Base-by-base conservation (phyloP, 2,329 filamentous ascomycete genomes). In the Aspergillus spinulosporus region DNA sequence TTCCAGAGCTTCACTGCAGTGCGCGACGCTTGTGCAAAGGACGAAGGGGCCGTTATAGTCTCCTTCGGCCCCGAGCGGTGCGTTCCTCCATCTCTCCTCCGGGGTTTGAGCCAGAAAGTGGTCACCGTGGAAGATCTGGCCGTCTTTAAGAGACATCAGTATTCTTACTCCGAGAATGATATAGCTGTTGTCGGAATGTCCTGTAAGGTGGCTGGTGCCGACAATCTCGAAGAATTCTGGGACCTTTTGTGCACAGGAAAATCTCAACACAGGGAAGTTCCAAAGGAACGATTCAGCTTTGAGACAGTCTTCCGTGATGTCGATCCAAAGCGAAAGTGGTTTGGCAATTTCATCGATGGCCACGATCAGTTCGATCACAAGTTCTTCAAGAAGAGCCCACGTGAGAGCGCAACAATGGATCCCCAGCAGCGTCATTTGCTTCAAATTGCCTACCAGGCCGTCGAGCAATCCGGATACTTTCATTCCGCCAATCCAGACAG, bases 111-210 rank as follows among this genome's bases (percentile, higher is more conserved):
- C 49, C 52, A 5, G 14, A 7, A 44, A 2, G 12, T 49, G 54
- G 11, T 37, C 44, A 8, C 43, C 32, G 15, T 57, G 26, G 26
- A 28, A 28, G 26, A 28, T 28, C 26, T 28, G 3, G 26, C 4
- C 26, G 3, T 28, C 4, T 3, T 28, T 5, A 28, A 28, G 26
- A 28, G 26, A 28, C 4, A 4, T 4, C 26, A 28, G 26, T 28
- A 28, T 4, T 28, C 26, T 5, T 28, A 28, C 26, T 28, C 59
- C 4, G 59, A 62, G 5, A 49, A 64, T 34, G 67, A 65, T 29
- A 69, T 74, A 9, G 72, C 72, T 1, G 60, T 74, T 11, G 59
- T 74, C 5, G 71, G 72, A 2, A 73, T 73, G 70, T 61, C 70
- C 2, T 66, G 68, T 28, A 59, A 67, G 1, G 65, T 73, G 8